phyloP scores from a whole-genome alignment of 345 rosid species.

The Linum usitatissimum region DNA sequence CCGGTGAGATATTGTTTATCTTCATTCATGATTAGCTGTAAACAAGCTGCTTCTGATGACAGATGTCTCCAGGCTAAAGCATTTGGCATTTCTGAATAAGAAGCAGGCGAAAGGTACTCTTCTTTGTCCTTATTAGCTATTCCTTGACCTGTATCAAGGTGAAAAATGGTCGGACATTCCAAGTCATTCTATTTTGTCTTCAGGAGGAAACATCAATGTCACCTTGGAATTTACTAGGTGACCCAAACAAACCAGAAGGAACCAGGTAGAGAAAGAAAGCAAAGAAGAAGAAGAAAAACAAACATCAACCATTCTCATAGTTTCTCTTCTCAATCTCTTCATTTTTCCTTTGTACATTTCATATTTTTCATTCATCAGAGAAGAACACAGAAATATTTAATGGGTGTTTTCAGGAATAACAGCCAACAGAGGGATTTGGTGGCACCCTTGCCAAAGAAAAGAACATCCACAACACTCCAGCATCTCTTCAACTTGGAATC shows the following conservation, averaged over 20 bases:
- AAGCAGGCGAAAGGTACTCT: constrained; percentile 7
- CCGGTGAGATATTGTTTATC: not conserved
- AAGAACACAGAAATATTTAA: constrained; percentile 4
- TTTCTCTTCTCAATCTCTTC: constrained; percentile 10
- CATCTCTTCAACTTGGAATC: constrained; percentile 34
- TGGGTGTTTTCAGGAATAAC: constrained; percentile 27
- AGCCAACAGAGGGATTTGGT: constrained; percentile 13
- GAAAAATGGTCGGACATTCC: constrained; percentile 27
- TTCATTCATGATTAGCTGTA: constrained; percentile 10
- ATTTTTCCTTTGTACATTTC: not conserved
- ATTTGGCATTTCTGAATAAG: constrained; percentile 19
- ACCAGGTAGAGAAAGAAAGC: not conserved
- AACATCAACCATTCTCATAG: constrained; percentile 5
- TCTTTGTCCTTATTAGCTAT: constrained; percentile 2
- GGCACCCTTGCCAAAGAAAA: constrained; percentile 21
- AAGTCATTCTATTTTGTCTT: constrained; percentile 16
- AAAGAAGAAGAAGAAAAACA: constrained; percentile 5
- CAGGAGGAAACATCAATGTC: constrained; percentile 19
- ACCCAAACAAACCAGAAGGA: not conserved
- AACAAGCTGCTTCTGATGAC: constrained; percentile 11
- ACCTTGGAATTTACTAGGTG: constrained; percentile 18
- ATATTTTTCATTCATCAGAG: not conserved
- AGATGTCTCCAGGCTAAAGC: constrained; percentile 4
- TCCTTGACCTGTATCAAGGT: not conserved
- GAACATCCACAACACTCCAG: constrained; percentile 22